Base-by-base conservation (phyloP, 1,284 basidiomycete species). In the Pseudozyma pruni region DNA sequence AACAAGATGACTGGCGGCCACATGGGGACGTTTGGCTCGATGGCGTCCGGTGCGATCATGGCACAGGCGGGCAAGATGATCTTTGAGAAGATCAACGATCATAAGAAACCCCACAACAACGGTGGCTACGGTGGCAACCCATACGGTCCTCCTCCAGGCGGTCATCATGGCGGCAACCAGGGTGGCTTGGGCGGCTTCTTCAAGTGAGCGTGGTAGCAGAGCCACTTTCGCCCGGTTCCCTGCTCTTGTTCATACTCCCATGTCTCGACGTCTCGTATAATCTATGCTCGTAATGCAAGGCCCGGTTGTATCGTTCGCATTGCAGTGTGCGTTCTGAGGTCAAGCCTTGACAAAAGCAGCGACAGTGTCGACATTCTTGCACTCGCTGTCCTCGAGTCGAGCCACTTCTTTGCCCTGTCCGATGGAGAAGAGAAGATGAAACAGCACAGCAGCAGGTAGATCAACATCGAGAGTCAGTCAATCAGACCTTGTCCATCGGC, bases 11-110 rank as follows among this genome's bases (percentile, higher is more conserved):
- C 61, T 1, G 76, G 76, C 33, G 57, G 57, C 3, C 69, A 75
- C 35, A 53, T 63, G 62, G 72, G 74, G n/a, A 54, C 47, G 0
- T 60, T 72, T 9, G 45, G 59, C 7, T 61, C 63, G 4, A 68
- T 72, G 39, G 63, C 68, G 22, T 49, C 60, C 32, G 76, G 76
- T 27, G 76, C 76, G 2, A 51, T 75, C 19, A 29, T 74, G 9
- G 76, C 76, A 3, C 75, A 78, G 40, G 73, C 59, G 3, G 76
- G 70, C 22, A 78, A 77, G 55, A 75, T 50, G 55, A 33, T 74
- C 3, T 75, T 58, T 29, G 74, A 76, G 5, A 72, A 71, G 40
- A 40, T 63, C 11, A 48, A 63, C n/a, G 42, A 63, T 1, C 64
- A 74, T 29, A 59, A 74, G 41, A 41, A 74, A 19, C 34, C 51